phyloP scores from a whole-genome alignment of 2,329 filamentous ascomycete species.

The Colletotrichum neosansevieriae region DNA sequence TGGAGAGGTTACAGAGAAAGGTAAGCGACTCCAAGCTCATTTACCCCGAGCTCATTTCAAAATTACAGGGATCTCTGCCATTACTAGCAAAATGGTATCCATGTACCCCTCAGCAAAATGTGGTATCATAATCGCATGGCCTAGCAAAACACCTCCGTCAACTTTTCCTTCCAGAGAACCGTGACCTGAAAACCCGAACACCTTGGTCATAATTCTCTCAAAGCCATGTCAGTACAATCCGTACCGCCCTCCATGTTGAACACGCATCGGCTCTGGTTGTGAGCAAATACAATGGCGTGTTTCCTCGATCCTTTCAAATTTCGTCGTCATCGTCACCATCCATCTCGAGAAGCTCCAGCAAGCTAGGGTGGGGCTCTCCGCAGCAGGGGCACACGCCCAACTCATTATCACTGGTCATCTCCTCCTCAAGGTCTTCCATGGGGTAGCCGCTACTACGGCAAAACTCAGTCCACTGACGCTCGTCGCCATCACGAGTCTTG shows the following conservation, averaged over 20 bases:
- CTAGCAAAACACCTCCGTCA: slow-evolving; percentile 22
- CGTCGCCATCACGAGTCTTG: slow-evolving; percentile 51
- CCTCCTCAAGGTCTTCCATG: slow-evolving; percentile 43
- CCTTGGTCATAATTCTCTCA: slow-evolving; percentile 4
- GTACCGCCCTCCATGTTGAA: background rate
- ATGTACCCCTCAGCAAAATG: slow-evolving; percentile 32
- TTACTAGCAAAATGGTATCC: slow-evolving; percentile 29
- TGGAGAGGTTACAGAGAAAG: background rate
- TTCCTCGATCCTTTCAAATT: background rate
- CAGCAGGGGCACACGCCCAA: slow-evolving; percentile 54
- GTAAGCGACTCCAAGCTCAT: background rate
- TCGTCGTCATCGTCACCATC: slow-evolving; percentile 32
- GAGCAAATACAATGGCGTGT: background rate
- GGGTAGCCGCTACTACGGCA: slow-evolving; percentile 53
- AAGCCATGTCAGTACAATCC: background rate
- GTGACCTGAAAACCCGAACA: background rate
- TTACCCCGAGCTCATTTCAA: background rate
- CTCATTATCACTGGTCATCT: slow-evolving; percentile 49
- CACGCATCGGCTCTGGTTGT: background rate
- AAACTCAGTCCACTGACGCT: slow-evolving; percentile 64
- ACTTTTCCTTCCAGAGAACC: slow-evolving; percentile 23
- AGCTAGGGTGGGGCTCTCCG: slow-evolving; percentile 53
- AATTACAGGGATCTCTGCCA: background rate
- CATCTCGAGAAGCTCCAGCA: slow-evolving; percentile 49
- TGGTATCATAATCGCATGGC: slow-evolving; percentile 36